phyloP scores from a whole-genome alignment of 2,329 filamentous ascomycete species.

The Talaromyces piceae region DNA sequence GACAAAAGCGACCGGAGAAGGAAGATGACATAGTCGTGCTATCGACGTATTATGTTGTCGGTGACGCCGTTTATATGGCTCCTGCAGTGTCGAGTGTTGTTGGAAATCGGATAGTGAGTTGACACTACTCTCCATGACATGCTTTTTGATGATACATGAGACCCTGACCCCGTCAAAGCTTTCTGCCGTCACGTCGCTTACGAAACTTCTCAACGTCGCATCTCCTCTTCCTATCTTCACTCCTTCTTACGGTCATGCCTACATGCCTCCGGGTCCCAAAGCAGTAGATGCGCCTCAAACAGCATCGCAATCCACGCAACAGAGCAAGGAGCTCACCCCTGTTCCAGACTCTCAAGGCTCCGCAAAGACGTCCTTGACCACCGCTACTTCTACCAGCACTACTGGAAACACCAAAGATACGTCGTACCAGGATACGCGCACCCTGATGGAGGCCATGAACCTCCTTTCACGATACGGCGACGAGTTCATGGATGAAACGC shows the following conservation, averaged over 20 bases:
- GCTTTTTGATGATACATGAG: not conserved
- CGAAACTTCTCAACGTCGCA: conserved; percentile 48
- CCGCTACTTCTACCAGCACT: not conserved
- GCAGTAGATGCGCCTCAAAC: conserved; percentile 23
- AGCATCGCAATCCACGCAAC: conserved; percentile 26
- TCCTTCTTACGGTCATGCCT: conserved; percentile 54
- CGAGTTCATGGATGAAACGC: conserved; percentile 59
- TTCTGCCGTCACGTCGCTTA: conserved; percentile 48
- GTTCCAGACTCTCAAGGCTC: conserved; percentile 33
- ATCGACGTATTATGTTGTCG: conserved; percentile 55
- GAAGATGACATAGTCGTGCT: conserved; percentile 47
- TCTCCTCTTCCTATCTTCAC: conserved; percentile 50
- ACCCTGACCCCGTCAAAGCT: conserved; percentile 26
- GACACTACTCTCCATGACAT: no score
- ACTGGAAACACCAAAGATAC: conserved; percentile 14
- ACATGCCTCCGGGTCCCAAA: conserved; percentile 45
- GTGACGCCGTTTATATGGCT: conserved; percentile 54
- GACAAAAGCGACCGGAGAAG: conserved; percentile 36
- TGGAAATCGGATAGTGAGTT: conserved; percentile 46
- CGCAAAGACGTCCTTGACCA: conserved; percentile 16
- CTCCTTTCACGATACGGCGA: conserved; percentile 49
- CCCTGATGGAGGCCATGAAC: conserved; percentile 42
- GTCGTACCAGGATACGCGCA: conserved; percentile 30
- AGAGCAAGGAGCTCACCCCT: conserved; percentile 44
- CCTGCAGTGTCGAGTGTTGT: conserved; percentile 54